These are phyloP conservation scores for Auriscalpium vulgare DNA, from an alignment of 768 basidiomycete species.

Conservation along the genomic window DNA sequence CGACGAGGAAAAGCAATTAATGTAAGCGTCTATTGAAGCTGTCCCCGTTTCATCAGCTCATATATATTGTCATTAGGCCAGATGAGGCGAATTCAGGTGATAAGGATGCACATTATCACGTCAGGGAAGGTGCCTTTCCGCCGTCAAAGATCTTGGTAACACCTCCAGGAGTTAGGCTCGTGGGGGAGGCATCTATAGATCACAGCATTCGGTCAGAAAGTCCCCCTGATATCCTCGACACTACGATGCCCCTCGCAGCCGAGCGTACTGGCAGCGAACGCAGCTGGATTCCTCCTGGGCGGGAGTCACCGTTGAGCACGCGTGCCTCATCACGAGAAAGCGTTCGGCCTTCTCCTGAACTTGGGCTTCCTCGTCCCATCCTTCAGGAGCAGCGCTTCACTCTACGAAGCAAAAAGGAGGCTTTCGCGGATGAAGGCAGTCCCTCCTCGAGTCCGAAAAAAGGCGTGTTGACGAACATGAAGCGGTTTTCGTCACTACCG, in stretches of 20 bases:
- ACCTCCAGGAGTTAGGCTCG: slow-evolving; percentile 2
- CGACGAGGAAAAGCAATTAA: neutral
- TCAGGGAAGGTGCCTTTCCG: slow-evolving; percentile 62
- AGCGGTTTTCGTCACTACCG: slow-evolving; percentile 50
- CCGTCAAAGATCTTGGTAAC: slow-evolving; percentile 29
- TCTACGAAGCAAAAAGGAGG: slow-evolving; percentile 1
- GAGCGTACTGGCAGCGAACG: neutral
- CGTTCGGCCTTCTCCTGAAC: neutral
- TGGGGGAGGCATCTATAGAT: slow-evolving; percentile 8
- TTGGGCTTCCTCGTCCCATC: neutral
- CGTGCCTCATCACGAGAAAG: neutral
- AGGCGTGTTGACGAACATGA: slow-evolving; percentile 25
- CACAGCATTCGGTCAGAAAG: neutral
- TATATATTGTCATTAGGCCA: neutral
- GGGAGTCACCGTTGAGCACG: neutral
- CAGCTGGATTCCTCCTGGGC: neutral
- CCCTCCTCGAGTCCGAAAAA: slow-evolving; percentile 11
- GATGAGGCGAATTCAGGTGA: neutral
- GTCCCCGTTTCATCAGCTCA: no score
- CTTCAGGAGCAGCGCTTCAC: neutral
- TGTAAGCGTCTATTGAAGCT: neutral
- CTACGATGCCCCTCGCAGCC: neutral
- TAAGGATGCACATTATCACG: slow-evolving; percentile 20
- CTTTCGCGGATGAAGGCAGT: slow-evolving; percentile 2
- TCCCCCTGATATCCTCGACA: neutral